phyloP scores from a whole-genome alignment of 2,329 filamentous ascomycete species.

The Botrytis medusae region DNA sequence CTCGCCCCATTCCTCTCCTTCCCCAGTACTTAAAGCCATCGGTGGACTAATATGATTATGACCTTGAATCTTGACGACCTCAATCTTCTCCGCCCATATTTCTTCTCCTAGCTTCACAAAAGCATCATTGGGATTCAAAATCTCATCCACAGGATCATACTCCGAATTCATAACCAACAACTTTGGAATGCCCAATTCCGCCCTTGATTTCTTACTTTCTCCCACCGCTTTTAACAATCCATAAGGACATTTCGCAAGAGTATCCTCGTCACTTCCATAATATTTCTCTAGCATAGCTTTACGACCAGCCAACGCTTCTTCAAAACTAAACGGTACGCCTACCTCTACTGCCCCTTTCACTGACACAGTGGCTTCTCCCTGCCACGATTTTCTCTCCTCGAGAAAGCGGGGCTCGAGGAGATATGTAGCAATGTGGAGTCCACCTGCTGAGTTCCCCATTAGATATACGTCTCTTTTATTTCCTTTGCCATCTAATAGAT shows the following conservation, averaged over 20 bases:
- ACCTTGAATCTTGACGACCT: slow-evolving; percentile 29
- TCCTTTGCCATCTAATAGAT: slow-evolving; percentile 26
- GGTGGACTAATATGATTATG: slow-evolving; percentile 40
- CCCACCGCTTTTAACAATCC: slow-evolving; percentile 30
- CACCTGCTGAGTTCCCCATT: slow-evolving; percentile 39
- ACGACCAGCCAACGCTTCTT: slow-evolving; percentile 14
- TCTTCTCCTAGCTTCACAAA: slow-evolving; percentile 35
- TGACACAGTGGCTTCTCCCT: slow-evolving; percentile 20
- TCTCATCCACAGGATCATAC: slow-evolving; percentile 38
- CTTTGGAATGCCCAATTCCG: slow-evolving; percentile 31
- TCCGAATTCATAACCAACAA: slow-evolving; percentile 32
- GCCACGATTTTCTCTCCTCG: slow-evolving; percentile 28
- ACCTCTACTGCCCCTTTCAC: slow-evolving; percentile 33
- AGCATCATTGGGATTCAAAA: slow-evolving; percentile 32
- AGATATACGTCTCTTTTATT: slow-evolving; percentile 33
- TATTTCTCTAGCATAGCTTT: slow-evolving; percentile 29
- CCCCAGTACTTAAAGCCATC: slow-evolving; percentile 33
- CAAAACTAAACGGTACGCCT: slow-evolving; percentile 34
- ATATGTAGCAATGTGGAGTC: slow-evolving; percentile 37
- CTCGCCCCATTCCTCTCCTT: slow-evolving; percentile 37
- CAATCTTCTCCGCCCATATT: slow-evolving; percentile 31
- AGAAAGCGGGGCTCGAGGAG: slow-evolving; percentile 31
- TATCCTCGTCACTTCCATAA: slow-evolving; percentile 27
- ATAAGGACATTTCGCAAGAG: slow-evolving; percentile 27
- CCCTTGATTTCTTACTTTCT: slow-evolving; percentile 27